Conservation (phyloP, 2,329 filamentous ascomycete genomes). For the Scedosporium boydii region DNA sequence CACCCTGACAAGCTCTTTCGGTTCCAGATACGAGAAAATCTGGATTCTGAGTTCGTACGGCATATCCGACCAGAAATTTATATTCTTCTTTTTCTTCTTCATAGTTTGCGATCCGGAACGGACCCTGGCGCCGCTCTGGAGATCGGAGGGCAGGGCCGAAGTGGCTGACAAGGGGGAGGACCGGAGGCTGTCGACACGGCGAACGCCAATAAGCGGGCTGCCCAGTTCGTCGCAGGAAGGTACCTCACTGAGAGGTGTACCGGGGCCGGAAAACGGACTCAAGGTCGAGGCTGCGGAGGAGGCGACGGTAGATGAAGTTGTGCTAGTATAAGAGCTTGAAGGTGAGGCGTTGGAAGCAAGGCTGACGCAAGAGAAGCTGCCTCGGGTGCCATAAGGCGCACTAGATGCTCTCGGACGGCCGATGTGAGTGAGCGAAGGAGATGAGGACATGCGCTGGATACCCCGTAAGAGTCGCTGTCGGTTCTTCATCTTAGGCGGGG, state of each 20-base stretch:
- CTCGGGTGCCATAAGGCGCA: constrained; percentile 53
- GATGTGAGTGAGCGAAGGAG: constrained; percentile 57
- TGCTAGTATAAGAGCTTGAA: constrained; percentile 18
- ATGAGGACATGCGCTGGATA: constrained; percentile 74
- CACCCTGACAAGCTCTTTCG: constrained; percentile 70
- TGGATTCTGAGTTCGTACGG: constrained; percentile 74
- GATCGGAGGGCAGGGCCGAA: constrained; percentile 53
- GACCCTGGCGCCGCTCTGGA: constrained; percentile 18
- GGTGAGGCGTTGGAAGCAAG: constrained; percentile 30
- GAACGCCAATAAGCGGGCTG: constrained; percentile 24
- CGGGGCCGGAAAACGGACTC: constrained; percentile 16
- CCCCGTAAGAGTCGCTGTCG: constrained; percentile 62
- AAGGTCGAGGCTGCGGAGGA: constrained; percentile 25
- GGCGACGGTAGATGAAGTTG: constrained; percentile 30
- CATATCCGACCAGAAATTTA: constrained; percentile 70
- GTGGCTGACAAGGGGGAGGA: constrained; percentile 35
- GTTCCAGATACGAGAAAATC: constrained; percentile 65
- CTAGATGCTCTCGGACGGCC: constrained; percentile 57
- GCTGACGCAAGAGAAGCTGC: constrained; percentile 45
- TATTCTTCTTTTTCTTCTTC: constrained; percentile 27
- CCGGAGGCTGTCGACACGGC: constrained; percentile 11
- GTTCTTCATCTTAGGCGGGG: constrained; percentile 3
- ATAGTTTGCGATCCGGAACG: not conserved
- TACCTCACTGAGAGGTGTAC: constrained; percentile 29
- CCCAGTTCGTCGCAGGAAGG: constrained; percentile 31